phyloP scores from a whole-genome alignment of 768 basidiomycete genomes.

The Russula sp. region DNA sequence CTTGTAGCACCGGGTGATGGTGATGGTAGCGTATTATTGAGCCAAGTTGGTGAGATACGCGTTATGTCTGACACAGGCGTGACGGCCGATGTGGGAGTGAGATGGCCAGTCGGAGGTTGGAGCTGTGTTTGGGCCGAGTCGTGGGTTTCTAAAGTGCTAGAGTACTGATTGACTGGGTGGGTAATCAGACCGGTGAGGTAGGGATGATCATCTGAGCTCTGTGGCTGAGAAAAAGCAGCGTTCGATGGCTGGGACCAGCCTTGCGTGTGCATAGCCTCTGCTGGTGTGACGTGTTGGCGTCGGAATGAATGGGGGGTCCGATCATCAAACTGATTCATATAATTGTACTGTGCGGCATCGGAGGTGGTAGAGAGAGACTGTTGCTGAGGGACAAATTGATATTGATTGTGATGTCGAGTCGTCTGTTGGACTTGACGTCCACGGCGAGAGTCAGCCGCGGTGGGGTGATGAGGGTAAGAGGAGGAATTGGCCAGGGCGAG shows the following conservation, averaged over 20 bases:
- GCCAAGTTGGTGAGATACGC: conserved; percentile 6
- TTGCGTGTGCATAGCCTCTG: background rate
- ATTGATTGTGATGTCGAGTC: conserved; percentile 5
- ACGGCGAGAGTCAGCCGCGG: background rate
- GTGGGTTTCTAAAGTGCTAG: background rate
- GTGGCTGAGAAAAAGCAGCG: background rate
- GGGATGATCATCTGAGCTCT: background rate
- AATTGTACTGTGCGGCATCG: background rate
- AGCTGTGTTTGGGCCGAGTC: background rate
- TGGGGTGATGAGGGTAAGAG: background rate
- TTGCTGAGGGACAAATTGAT: conserved; percentile 16
- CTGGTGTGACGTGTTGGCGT: background rate
- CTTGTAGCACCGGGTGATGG: background rate
- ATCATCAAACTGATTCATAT: background rate
- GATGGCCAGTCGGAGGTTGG: background rate
- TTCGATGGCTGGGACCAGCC: background rate
- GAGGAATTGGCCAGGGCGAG: background rate
- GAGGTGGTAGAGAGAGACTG: background rate
- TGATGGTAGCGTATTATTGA: conserved; percentile 1
- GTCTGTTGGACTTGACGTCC: background rate
- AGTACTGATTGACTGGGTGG: background rate
- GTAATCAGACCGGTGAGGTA: background rate
- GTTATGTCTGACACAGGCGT: conserved; percentile 6
- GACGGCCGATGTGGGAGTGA: background rate
- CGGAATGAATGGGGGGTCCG: background rate